These are phyloP conservation scores for Juglanconis juglandina DNA, from an alignment of 2,329 filamentous ascomycete genomes.

Conservation along the genomic window DNA sequence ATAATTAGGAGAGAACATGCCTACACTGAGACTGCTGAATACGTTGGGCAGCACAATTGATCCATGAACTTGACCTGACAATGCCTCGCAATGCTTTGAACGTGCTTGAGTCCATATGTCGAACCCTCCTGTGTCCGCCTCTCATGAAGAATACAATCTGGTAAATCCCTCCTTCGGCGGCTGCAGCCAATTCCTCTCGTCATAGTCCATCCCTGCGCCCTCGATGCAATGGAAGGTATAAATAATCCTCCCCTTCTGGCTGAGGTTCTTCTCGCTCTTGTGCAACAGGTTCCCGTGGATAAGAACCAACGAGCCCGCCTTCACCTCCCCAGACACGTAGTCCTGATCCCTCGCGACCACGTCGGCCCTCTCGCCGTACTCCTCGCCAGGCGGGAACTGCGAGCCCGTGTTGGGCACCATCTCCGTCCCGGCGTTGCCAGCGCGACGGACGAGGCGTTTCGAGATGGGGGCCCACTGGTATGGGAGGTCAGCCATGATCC, in stretches of 20 bases:
- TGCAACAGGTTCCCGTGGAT: conserved; percentile 96
- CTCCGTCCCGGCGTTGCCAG: conserved; percentile 54
- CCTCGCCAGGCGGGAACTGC: conserved; percentile 55
- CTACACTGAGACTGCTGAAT: neutral
- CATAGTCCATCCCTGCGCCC: conserved; percentile 69
- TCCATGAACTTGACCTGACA: neutral
- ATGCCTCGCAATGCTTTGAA: neutral
- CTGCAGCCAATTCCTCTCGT: conserved; percentile 89
- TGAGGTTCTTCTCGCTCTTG: conserved; percentile 91
- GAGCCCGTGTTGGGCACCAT: conserved; percentile 68
- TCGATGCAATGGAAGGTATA: conserved; percentile 99
- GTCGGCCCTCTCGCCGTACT: conserved; percentile 42
- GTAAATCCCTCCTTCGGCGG: conserved; percentile 78
- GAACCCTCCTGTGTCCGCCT: neutral
- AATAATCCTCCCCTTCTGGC: conserved; percentile 82
- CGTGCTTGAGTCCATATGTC: neutral
- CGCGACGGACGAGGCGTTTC: conserved; percentile 70
- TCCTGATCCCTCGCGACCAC: conserved; percentile 45
- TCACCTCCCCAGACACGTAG: conserved; percentile 81
- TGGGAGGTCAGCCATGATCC: neutral
- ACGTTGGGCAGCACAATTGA: neutral
- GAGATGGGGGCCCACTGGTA: conserved; percentile 59
- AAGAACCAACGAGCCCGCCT: conserved; percentile 83
- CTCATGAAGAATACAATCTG: conserved; percentile 46
- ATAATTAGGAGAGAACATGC: neutral